These are phyloP conservation scores for Alternaria rosae DNA, from an alignment of 2,329 filamentous ascomycete genomes.

Conservation along the genomic window DNA sequence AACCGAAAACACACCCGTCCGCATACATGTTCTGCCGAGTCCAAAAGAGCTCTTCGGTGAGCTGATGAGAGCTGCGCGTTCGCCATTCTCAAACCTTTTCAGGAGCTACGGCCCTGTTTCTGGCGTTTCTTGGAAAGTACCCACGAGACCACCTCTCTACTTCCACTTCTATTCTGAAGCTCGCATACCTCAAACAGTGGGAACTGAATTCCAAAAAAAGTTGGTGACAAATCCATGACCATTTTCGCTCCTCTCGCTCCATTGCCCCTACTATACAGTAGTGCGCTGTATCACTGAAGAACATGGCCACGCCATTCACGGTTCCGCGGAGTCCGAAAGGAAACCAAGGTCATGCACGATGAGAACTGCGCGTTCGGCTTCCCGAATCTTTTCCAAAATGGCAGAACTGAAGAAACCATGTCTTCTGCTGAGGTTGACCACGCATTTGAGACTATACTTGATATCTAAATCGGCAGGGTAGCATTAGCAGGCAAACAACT, in stretches of 20 bases:
- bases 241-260: neutral
- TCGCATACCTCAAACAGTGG: neutral
- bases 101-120: neutral
- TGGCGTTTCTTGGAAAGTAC: neutral
- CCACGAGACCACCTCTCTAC: neutral
- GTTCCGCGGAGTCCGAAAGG: neutral
- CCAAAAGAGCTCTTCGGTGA: fast-evolving
- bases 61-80: neutral
- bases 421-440: too few species aligned
- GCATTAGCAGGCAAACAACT: constrained; percentile 28
- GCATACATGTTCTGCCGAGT: neutral
- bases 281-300: neutral
- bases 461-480: constrained; percentile 19
- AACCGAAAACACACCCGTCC: fast-evolving
- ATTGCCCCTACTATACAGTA: neutral
- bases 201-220: neutral
- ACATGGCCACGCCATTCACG: too few species aligned
- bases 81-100: neutral
- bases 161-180: neutral
- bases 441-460: too few species aligned
- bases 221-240: neutral
- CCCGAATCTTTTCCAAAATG: neutral
- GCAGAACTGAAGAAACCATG: fast-evolving
- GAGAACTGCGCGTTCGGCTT: neutral
- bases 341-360: neutral